Evolutionary conservation across 108 stramenopile genomes (phyloP).

Genomic region (Fragilaria radians): DNA sequence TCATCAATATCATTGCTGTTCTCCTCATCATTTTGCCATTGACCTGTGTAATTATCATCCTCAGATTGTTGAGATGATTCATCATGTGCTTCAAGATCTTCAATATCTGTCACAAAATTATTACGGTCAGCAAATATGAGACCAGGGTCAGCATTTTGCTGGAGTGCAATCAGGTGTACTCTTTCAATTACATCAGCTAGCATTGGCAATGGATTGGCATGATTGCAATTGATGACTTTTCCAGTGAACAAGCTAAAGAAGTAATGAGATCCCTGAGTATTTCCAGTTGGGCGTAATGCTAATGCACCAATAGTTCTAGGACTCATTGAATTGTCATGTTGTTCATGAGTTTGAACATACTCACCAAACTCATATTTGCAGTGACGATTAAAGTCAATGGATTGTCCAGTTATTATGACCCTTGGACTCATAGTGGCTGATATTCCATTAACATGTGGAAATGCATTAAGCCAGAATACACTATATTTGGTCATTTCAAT

Average conservation of each 20-base stretch:
- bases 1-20: conserved; percentile 1
- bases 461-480: conserved; percentile 21
- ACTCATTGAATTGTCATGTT: conserved; percentile 15
- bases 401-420: neutral
- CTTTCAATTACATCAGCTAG: too few species aligned
- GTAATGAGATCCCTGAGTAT: too few species aligned
- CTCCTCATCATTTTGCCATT: neutral
- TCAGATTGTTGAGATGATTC: too few species aligned
- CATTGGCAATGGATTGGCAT: too few species aligned
- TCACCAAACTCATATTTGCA: conserved; percentile 19
- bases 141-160: too few species aligned
- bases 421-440: conserved; percentile 15
- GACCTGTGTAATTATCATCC: conserved; percentile 9
- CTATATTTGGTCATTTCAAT: conserved; percentile 15
- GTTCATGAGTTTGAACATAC: conserved; percentile 29
- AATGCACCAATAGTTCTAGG: conserved; percentile 17
- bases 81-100: too few species aligned
- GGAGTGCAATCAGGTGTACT: too few species aligned
- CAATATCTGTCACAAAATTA: too few species aligned
- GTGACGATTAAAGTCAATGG: conserved; percentile 11
- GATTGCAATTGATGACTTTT: too few species aligned
- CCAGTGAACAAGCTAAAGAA: too few species aligned
- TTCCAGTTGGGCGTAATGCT: conserved; percentile 19
- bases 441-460: conserved; percentile 2
- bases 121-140: too few species aligned